Percentiles rank a stretch among this genome's conserved stretches.
These are phyloP conservation scores for Aspergillus sp. DNA, from an alignment of 2,329 filamentous ascomycete species.

Conservation along the genomic window DNA sequence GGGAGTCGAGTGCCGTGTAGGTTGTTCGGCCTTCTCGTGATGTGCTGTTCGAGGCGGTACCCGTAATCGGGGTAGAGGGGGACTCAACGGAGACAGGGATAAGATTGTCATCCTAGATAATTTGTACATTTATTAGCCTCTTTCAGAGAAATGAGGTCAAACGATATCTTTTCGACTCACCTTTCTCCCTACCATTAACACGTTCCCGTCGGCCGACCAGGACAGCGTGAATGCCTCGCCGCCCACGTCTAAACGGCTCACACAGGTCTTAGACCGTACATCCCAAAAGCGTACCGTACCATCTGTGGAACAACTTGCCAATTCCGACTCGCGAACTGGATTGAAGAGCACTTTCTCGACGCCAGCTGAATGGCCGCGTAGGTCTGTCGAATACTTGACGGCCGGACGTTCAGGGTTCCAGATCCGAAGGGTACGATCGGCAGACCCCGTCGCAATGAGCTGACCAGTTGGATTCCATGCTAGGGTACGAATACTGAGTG, in stretches of 20 bases:
- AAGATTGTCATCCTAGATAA: slow-evolving; percentile 38
- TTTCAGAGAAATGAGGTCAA: neutral
- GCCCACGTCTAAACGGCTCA: slow-evolving; percentile 41
- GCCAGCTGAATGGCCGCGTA: slow-evolving; percentile 40
- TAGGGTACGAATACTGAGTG: slow-evolving; percentile 61
- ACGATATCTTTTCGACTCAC: slow-evolving; percentile 18
- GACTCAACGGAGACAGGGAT: slow-evolving; percentile 39
- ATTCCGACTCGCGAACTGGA: slow-evolving; percentile 41
- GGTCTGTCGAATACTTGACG: slow-evolving; percentile 41
- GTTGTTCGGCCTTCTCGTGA: slow-evolving; percentile 16
- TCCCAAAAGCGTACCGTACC: slow-evolving; percentile 46
- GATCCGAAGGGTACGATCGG: slow-evolving; percentile 80
- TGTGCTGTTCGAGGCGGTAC: slow-evolving; percentile 3
- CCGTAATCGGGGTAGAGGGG: slow-evolving; percentile 28
- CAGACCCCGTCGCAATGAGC: slow-evolving; percentile 76
- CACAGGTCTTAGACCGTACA: slow-evolving; percentile 41
- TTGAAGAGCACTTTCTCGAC: slow-evolving; percentile 45
- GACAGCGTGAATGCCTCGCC: slow-evolving; percentile 43
- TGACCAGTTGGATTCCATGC: slow-evolving; percentile 83
- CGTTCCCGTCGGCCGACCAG: slow-evolving; percentile 42
- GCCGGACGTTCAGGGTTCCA: slow-evolving; percentile 62
- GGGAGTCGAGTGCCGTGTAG: slow-evolving; percentile 34
- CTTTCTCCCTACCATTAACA: slow-evolving; percentile 41
- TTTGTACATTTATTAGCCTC: neutral
- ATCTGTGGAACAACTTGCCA: slow-evolving; percentile 43